Conservation (phyloP, 2,329 filamentous ascomycete species). For the Whalleya microplaca region DNA sequence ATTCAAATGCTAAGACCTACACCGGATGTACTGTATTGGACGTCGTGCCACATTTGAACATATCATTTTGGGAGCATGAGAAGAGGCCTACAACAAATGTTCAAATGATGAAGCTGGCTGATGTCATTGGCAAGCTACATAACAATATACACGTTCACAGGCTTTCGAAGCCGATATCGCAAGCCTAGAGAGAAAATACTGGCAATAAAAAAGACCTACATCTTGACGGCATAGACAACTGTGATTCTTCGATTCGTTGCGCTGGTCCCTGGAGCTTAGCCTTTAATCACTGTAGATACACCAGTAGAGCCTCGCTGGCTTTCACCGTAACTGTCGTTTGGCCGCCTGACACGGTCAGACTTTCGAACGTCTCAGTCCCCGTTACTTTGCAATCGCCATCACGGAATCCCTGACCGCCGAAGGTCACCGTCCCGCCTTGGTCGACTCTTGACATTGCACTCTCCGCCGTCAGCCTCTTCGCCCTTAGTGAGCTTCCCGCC, state of each 20-base stretch:
- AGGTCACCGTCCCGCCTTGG: conserved; percentile 44
- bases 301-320: conserved; percentile 52
- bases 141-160: too few species aligned
- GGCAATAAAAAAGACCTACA: too few species aligned
- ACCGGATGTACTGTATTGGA: not conserved
- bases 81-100: too few species aligned
- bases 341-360: conserved; percentile 38
- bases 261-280: too few species aligned
- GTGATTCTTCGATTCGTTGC: too few species aligned
- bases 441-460: conserved; percentile 49
- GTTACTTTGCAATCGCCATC: conserved; percentile 49
- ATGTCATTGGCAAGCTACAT: too few species aligned
- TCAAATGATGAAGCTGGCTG: too few species aligned
- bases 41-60: too few species aligned
- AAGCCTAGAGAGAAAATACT: too few species aligned
- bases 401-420: conserved; percentile 50
- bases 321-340: conserved; percentile 45
- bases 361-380: conserved; percentile 46
- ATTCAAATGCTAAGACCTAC: not conserved
- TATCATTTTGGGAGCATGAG: too few species aligned
- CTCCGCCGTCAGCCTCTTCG: conserved; percentile 50
- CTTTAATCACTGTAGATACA: conserved; percentile 44
- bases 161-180: too few species aligned
- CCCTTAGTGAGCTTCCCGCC: conserved; percentile 36
- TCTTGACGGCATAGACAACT: too few species aligned